Conservation (phyloP, 2,329 filamentous ascomycete species). For the Aspergillus unguis region DNA sequence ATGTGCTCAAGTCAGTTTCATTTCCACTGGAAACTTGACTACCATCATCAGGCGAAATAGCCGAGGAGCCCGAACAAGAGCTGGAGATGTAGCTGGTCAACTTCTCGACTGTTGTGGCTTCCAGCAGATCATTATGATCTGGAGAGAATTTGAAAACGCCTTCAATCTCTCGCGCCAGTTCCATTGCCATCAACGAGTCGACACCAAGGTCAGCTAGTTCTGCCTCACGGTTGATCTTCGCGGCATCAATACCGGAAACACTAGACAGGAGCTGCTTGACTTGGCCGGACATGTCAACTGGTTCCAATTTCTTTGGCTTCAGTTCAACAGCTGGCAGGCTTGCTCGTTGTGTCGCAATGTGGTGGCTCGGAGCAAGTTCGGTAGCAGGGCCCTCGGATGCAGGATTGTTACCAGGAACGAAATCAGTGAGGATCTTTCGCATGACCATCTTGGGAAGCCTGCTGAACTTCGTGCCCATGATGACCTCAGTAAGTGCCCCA, state of each 20-base stretch:
- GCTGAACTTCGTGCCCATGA: conserved; percentile 30
- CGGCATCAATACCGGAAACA: conserved; percentile 35
- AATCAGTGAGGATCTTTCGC: conserved; percentile 14
- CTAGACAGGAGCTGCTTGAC: conserved; percentile 9
- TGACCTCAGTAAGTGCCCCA: conserved; percentile 24
- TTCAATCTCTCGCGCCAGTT: conserved; percentile 10
- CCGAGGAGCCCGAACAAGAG: background rate
- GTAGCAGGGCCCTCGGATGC: background rate
- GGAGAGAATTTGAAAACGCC: conserved; percentile 2
- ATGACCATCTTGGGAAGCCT: conserved; percentile 21
- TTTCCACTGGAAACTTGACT: background rate
- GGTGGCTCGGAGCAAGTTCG: background rate
- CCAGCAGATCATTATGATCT: background rate
- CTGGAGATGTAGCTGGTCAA: conserved; percentile 5
- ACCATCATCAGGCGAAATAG: background rate
- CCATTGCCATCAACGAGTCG: conserved; percentile 15
- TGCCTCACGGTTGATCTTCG: conserved; percentile 36
- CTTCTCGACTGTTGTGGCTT: conserved; percentile 7
- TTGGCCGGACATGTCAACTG: background rate
- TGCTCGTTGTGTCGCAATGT: background rate
- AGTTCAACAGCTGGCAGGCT: background rate
- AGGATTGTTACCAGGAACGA: background rate
- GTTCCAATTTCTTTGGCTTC: background rate
- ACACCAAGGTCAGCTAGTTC: conserved; percentile 36
- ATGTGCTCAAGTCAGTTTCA: background rate